phyloP scores from a whole-genome alignment of 2,329 filamentous ascomycete genomes.

The Mycogone perniciosa region DNA sequence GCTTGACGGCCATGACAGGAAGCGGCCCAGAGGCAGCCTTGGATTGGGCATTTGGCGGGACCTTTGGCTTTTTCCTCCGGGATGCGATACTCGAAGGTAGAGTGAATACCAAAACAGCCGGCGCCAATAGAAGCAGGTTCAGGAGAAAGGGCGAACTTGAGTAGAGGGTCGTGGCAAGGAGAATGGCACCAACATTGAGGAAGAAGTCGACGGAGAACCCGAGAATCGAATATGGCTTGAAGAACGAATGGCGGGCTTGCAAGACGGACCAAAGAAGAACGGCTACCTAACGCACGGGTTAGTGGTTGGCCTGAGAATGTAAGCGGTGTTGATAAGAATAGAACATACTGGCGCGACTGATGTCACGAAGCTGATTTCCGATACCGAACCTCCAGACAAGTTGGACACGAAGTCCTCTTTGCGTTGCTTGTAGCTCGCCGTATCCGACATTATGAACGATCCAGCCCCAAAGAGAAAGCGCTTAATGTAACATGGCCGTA shows the following conservation, averaged over 20 bases:
- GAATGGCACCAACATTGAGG: slow-evolving; percentile 73
- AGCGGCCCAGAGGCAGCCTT: slow-evolving; percentile 24
- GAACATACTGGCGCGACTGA: slow-evolving; percentile 69
- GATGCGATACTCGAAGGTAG: slow-evolving; percentile 34
- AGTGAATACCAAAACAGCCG: slow-evolving; percentile 57
- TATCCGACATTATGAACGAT: slow-evolving; percentile 28
- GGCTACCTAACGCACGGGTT: slow-evolving; percentile 53
- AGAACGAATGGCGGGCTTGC: slow-evolving; percentile 77
- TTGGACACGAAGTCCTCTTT: slow-evolving; percentile 97
- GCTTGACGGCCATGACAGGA: slow-evolving; percentile 65
- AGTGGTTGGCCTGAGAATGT: neutral
- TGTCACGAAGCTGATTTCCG: slow-evolving; percentile 82
- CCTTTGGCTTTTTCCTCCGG: slow-evolving; percentile 41
- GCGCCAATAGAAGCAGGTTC: slow-evolving; percentile 65
- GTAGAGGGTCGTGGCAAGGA: slow-evolving; percentile 84
- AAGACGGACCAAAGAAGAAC: slow-evolving; percentile 83
- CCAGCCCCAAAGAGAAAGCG: too few species aligned
- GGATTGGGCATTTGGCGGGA: slow-evolving; percentile 36
- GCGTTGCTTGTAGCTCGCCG: slow-evolving; percentile 70
- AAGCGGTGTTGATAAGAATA: neutral
- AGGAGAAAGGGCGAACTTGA: slow-evolving; percentile 67
- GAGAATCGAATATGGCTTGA: slow-evolving; percentile 64
- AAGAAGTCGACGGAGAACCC: slow-evolving; percentile 75
- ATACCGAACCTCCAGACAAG: slow-evolving; percentile 72
- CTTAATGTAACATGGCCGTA: too few species aligned